phyloP scores from a whole-genome alignment of 805 yeast species.

The Teunomyces gatunensis region DNA sequence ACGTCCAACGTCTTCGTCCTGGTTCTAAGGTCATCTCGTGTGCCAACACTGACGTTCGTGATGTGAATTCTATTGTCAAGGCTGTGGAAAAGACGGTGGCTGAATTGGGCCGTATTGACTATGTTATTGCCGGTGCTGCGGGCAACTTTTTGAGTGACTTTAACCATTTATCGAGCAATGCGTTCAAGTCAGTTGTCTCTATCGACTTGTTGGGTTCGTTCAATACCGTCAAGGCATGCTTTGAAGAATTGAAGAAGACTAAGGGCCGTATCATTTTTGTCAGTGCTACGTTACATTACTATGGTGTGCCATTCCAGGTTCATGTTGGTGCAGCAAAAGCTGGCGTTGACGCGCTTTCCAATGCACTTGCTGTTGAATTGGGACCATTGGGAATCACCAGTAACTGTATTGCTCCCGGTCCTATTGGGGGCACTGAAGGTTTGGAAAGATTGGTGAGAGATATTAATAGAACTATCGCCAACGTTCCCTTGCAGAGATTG shows the following conservation, averaged over 20 bases:
- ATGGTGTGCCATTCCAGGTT: conserved; percentile 40
- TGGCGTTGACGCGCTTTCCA: conserved; percentile 28
- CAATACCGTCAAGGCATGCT: conserved; percentile 42
- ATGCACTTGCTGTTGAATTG: conserved; percentile 29
- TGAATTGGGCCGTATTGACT: conserved; percentile 42
- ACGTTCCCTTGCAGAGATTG: conserved; percentile 23
- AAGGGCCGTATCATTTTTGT: conserved; percentile 39
- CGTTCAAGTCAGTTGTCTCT: conserved; percentile 37
- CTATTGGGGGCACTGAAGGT: conserved; percentile 29
- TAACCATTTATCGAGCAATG: conserved; percentile 42
- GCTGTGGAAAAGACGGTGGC: conserved; percentile 23
- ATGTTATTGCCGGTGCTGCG: conserved; percentile 45
- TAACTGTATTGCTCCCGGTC: conserved; percentile 28
- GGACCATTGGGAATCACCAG: conserved; percentile 30
- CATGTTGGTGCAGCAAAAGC: conserved; percentile 33
- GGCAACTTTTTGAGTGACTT: conserved; percentile 43
- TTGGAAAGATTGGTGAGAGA: conserved; percentile 19
- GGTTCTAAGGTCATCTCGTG: conserved; percentile 25
- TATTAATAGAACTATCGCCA: conserved; percentile 4
- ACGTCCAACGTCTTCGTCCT: conserved; percentile 19
- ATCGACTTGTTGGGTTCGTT: conserved; percentile 42
- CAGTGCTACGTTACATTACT: conserved; percentile 43
- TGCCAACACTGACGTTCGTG: conserved; percentile 22
- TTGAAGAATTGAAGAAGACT: conserved; percentile 34
- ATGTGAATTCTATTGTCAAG: conserved; percentile 19